These are phyloP conservation scores for Aspergillus kassunensis DNA, from an alignment of 495 filamentous ascomycete species.

Conservation along the genomic window DNA sequence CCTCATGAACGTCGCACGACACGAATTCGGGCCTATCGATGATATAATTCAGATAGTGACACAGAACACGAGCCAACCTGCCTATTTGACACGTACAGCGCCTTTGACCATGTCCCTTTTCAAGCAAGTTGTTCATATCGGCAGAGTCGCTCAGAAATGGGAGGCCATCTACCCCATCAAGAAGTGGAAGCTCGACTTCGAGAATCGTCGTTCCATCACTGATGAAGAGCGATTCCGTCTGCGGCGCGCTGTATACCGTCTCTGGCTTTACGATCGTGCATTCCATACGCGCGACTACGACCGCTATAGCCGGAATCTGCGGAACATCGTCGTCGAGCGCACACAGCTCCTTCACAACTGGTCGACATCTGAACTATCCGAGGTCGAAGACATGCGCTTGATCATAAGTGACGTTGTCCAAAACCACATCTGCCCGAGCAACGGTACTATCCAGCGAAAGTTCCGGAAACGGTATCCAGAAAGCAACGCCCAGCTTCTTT, in stretches of 20 bases:
- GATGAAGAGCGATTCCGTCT: slow-evolving; percentile 53
- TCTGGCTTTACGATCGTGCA: slow-evolving; percentile 62
- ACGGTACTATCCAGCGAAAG: slow-evolving; percentile 54
- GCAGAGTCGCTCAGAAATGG: slow-evolving; percentile 59
- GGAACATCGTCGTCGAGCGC: slow-evolving; percentile 42
- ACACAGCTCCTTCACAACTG: slow-evolving; percentile 56
- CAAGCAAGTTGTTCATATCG: slow-evolving; percentile 53
- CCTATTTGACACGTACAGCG: slow-evolving; percentile 45
- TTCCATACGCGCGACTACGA: slow-evolving; percentile 50
- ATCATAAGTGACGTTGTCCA: slow-evolving; percentile 50
- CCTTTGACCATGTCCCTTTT: slow-evolving; percentile 52
- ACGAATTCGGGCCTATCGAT: slow-evolving; percentile 58
- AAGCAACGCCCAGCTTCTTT: slow-evolving; percentile 42
- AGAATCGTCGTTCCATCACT: slow-evolving; percentile 59
- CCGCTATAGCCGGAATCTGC: slow-evolving; percentile 44
- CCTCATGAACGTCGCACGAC: slow-evolving; percentile 48
- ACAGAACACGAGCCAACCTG: slow-evolving; percentile 53
- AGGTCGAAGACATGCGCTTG: slow-evolving; percentile 51
- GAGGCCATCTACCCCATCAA: slow-evolving; percentile 64
- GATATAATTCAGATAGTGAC: slow-evolving; percentile 59
- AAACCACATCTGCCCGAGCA: slow-evolving; percentile 56
- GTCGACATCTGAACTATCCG: slow-evolving; percentile 49
- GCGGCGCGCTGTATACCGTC: slow-evolving; percentile 63
- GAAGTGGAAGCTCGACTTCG: slow-evolving; percentile 58
- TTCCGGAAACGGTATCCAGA: slow-evolving; percentile 54